Evolutionary conservation across 2,329 filamentous ascomycete genomes (phyloP).

Genomic region (Boeremia lycopersici): DNA sequence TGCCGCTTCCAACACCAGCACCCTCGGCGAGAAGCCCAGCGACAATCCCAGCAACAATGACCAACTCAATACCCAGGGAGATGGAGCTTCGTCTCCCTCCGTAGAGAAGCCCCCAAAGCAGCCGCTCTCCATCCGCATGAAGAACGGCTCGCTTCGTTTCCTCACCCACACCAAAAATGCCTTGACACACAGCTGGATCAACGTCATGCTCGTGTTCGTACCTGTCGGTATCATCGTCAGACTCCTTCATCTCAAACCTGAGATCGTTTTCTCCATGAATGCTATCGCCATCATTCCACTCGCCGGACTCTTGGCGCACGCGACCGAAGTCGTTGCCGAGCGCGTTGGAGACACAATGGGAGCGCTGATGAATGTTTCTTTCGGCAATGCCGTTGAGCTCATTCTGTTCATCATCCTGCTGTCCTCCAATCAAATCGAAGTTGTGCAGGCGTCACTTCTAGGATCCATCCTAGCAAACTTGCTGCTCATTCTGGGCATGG

Average conservation of each 20-base stretch:
- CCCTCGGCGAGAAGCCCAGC: slow-evolving; percentile 30
- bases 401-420: slow-evolving; percentile 56
- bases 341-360: slow-evolving; percentile 57
- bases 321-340: slow-evolving; percentile 57
- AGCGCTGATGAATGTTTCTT: slow-evolving; percentile 58
- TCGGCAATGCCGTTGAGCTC: slow-evolving; percentile 59
- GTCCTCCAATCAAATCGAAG: slow-evolving; percentile 75
- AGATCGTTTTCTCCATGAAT: slow-evolving; percentile 58
- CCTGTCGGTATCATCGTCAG: slow-evolving; percentile 75
- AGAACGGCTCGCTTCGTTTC: slow-evolving; percentile 58
- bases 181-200: slow-evolving; percentile 77
- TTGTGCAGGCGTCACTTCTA: slow-evolving; percentile 87
- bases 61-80: slow-evolving; percentile 52
- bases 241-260: slow-evolving; percentile 47
- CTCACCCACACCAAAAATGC: slow-evolving; percentile 62
- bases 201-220: slow-evolving; percentile 77
- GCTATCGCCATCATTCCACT: slow-evolving; percentile 59
- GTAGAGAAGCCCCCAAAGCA: slow-evolving; percentile 52
- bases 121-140: slow-evolving; percentile 56
- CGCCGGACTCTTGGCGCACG: slow-evolving; percentile 56
- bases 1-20: slow-evolving; percentile 24
- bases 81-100: slow-evolving; percentile 60
- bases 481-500: slow-evolving; percentile 88
- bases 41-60: slow-evolving; percentile 17
- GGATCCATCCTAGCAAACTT: slow-evolving; percentile 90